Conservation (phyloP, 1,139 yeast species). For the Magnusiomyces magnusii region DNA sequence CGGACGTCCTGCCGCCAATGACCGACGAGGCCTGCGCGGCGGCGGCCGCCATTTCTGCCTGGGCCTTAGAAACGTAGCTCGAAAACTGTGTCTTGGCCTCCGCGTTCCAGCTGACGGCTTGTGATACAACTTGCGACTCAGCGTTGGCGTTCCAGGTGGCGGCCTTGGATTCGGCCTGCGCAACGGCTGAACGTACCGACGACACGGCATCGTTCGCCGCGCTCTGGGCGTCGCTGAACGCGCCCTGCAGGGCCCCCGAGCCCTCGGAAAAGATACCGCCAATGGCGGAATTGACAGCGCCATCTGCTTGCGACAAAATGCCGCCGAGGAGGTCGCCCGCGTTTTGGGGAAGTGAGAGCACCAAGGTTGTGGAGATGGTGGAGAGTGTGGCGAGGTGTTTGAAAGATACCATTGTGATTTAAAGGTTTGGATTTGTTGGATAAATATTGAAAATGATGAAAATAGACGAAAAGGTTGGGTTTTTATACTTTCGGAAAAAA, state of each 20-base stretch:
- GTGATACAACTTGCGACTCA: constrained; percentile 38
- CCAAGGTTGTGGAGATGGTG: not conserved
- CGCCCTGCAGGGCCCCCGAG: not conserved
- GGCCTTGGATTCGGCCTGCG: not conserved
- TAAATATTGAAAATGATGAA: not conserved
- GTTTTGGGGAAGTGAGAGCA: not conserved
- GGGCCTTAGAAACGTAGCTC: not conserved
- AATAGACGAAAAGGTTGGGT: not conserved
- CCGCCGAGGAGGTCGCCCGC: not conserved
- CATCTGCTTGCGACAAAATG: not conserved
- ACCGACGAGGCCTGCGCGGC: constrained; percentile 1
- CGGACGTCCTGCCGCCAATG: not conserved
- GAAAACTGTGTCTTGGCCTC: not conserved
- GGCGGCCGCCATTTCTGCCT: not conserved
- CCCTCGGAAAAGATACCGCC: not conserved
- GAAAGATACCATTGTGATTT: not conserved
- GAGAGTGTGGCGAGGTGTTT: not conserved
- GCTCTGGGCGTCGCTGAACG: not conserved
- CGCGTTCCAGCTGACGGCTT: constrained; percentile 35
- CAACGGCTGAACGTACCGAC: constrained; percentile 3
- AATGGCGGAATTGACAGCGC: not conserved
- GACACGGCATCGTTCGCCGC: not conserved
- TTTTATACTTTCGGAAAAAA: not conserved
- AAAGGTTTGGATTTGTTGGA: not conserved
- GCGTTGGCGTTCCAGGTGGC: not conserved